Evolutionary conservation across 257 asterid species (phyloP), one percentile per base, ranked within the genome.

Genomic region (Solanum rostratum): DNA sequence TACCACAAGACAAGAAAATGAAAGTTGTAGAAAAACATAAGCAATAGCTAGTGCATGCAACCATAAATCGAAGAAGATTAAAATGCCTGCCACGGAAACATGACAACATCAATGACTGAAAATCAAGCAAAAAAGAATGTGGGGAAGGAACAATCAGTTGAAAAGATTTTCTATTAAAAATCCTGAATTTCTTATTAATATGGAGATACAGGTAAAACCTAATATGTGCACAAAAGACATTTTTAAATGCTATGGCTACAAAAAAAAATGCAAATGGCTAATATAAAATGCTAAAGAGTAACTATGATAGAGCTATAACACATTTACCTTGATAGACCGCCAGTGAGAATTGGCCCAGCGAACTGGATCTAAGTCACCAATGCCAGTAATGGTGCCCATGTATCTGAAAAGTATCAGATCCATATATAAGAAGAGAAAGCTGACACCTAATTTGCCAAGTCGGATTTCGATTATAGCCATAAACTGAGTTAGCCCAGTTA

Each of bases 321-420:
- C 27, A 41, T 78, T 84, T 87, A 96, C 99, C 98, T 96, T 96
- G 62, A 94, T 97, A 65, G 99, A 96, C 59, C 98, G 94, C 99
- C 99, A 96, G 87, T 96, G 98, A 82, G 99, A 96, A 85, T 96
- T 96, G 33, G 95, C 89, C 99, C 99, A 96, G 84, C 99, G 98
- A 85, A 92, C 97, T 41, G 95, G 87, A 87, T 96, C 99, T 82
- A 93, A 89, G 92, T 94, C 99, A 54, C 98, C 95, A 79, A 96
- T 93, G 57, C 98, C 99, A 84, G 99, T 96, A 81, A 96, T 92
- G 15, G 99, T 96, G 37, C 99, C 99, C 99, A 96, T 96, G 87
- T 96, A 96, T 87, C 99, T 96, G 92, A 83, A 86, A 70, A 66
- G 70, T 50, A 55, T 79, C 89, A 84, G 22, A 74, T n/a, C 73